Conservation (phyloP, 768 basidiomycete species). For the Agrocybe pediades region DNA sequence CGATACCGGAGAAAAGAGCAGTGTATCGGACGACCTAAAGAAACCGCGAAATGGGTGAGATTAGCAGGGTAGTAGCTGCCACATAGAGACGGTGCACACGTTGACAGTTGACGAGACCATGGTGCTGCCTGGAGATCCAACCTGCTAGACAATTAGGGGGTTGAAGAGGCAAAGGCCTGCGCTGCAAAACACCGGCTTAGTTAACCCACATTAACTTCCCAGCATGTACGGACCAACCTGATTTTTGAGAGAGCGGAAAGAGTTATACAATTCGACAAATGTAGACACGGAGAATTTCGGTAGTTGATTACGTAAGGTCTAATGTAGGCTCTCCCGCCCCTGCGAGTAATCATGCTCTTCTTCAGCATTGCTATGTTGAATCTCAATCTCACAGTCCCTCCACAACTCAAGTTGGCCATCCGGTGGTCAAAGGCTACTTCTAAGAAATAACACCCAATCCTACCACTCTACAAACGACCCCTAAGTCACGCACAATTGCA, state of each 20-base stretch:
- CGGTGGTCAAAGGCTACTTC: too few species aligned
- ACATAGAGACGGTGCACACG: conserved; percentile 43
- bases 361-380: too few species aligned
- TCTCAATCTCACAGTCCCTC: too few species aligned
- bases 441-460: too few species aligned
- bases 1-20: conserved; percentile 81
- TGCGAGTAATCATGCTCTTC: too few species aligned
- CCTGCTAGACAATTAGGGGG: conserved; percentile 29
- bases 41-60: conserved; percentile 3
- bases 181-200: conserved; percentile 1
- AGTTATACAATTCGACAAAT: conserved; percentile 25
- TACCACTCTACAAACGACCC: too few species aligned
- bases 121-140: conserved; percentile 30
- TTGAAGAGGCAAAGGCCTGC: conserved; percentile 26
- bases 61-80: conserved; percentile 6
- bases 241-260: conserved; percentile 32
- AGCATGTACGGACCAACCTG: conserved; percentile 26
- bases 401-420: too few species aligned
- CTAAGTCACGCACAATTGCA: too few species aligned
- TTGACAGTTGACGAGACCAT: conserved; percentile 81
- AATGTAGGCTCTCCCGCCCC: too few species aligned
- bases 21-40: conserved; percentile 91
- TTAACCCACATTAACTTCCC: not conserved
- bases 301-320: conserved; percentile 43
- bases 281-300: conserved; percentile 46